These are phyloP conservation scores for Incumbomyces delicatus DNA, from an alignment of 2,329 filamentous ascomycete species.

Conservation along the genomic window DNA sequence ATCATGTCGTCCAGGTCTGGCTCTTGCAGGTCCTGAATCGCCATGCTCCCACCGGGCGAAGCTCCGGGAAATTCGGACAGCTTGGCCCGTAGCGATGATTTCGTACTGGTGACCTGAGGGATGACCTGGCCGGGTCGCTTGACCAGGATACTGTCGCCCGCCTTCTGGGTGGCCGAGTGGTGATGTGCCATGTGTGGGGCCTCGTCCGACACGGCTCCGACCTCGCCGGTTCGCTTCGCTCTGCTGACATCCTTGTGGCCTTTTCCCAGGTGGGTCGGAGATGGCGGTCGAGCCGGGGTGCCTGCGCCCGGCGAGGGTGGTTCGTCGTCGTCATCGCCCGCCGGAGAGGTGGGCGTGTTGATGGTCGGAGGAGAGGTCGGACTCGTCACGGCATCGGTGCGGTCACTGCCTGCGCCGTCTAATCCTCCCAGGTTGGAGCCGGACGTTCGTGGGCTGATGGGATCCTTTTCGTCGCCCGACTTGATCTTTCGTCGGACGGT, in stretches of 20 bases:
- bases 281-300: constrained; percentile 62
- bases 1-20: constrained; percentile 97
- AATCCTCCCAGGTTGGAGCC: constrained; percentile 52
- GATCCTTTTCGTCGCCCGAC: constrained; percentile 45
- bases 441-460: constrained; percentile 67
- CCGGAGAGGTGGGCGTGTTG: no score
- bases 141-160: constrained; percentile 82
- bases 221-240: constrained; percentile 78
- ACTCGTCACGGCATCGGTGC: constrained; percentile 30
- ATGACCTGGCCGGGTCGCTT: constrained; percentile 65
- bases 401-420: constrained; percentile 48
- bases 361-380: constrained; percentile 16
- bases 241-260: constrained; percentile 70
- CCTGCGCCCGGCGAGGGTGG: constrained; percentile 37
- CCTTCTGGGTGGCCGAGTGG: constrained; percentile 53
- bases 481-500: constrained; percentile 64
- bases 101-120: constrained; percentile 43
- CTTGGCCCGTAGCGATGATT: constrained; percentile 26
- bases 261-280: constrained; percentile 65
- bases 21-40: constrained; percentile 82
- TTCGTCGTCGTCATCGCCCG: constrained; percentile 30
- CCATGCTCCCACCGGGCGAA: constrained; percentile 51
- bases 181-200: constrained; percentile 59
- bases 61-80: constrained; percentile 26
- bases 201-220: constrained; percentile 86